Evolutionary conservation across 225 moss, liverwort and hornwort genomes (phyloP).

Genomic region (Marchantia paleacea): DNA sequence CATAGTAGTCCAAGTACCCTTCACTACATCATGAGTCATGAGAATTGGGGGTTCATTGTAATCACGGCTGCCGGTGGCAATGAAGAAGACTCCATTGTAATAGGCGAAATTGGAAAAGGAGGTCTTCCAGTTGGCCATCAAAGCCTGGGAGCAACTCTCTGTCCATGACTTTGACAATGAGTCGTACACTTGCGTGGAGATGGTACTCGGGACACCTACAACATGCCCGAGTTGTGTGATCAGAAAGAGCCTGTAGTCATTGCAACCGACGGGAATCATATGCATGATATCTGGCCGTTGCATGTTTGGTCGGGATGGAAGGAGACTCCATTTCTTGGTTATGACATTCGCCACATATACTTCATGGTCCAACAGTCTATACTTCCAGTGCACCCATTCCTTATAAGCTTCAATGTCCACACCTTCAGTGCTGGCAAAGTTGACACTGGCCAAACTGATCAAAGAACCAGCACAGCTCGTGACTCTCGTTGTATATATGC

Average conservation of each 20-base stretch:
- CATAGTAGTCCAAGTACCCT: conserved; percentile 28
- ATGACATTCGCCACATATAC: conserved; percentile 35
- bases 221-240: conserved; percentile 29
- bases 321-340: conserved; percentile 30
- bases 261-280: conserved; percentile 21
- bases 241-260: conserved; percentile 28
- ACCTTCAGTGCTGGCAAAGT: conserved; percentile 18
- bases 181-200: conserved; percentile 36
- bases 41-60: conserved; percentile 25
- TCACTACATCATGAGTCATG: conserved; percentile 27
- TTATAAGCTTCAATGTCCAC: conserved; percentile 15
- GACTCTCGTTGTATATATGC: conserved; percentile 28
- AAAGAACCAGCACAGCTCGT: conserved; percentile 36
- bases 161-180: conserved; percentile 33
- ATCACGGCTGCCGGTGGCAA: conserved; percentile 23
- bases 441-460: conserved; percentile 34
- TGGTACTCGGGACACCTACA: conserved; percentile 22
- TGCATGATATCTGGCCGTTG: conserved; percentile 39
- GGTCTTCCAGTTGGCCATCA: conserved; percentile 31
- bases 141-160: conserved; percentile 3
- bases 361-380: conserved; percentile 29
- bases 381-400: conserved; percentile 28
- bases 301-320: conserved; percentile 36
- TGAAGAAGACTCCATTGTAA: conserved; percentile 32
- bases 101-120: conserved; percentile 30